phyloP scores from a whole-genome alignment of 2,329 filamentous ascomycete genomes.

The Beauveria brongniartii region DNA sequence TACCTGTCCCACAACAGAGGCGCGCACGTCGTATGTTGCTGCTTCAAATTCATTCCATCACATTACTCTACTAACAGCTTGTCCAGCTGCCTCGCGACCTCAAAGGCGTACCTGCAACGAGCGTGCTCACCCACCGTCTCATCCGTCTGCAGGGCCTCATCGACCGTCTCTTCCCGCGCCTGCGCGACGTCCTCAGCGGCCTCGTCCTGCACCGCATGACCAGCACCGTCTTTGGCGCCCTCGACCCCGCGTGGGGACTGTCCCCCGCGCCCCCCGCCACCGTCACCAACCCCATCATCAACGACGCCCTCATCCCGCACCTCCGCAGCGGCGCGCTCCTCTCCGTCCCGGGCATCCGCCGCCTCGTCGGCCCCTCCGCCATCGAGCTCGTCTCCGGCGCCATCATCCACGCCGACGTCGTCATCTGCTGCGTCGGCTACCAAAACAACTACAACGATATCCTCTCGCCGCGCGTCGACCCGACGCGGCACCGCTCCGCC shows the following conservation, averaged over 20 bases:
- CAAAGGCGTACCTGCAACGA: slow-evolving; percentile 7
- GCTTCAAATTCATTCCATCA: neutral
- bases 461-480: slow-evolving; percentile 20
- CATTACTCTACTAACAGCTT: neutral
- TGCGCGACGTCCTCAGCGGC: slow-evolving; percentile 6
- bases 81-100: slow-evolving; percentile 1
- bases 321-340: slow-evolving; percentile 29
- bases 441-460: slow-evolving; percentile 21
- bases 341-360: slow-evolving; percentile 22
- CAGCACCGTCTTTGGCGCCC: neutral
- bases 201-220: neutral
- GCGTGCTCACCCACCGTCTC: slow-evolving; percentile 4
- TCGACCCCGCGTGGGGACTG: slow-evolving; percentile 19
- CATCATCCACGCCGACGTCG: slow-evolving; percentile 20
- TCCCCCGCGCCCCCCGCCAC: slow-evolving; percentile 18
- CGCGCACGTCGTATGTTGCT: slow-evolving; percentile 24
- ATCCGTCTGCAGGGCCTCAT: neutral
- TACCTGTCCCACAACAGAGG: slow-evolving; percentile 35
- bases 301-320: slow-evolving; percentile 22
- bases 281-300: slow-evolving; percentile 19
- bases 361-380: slow-evolving; percentile 17
- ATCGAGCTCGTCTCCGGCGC: slow-evolving; percentile 22
- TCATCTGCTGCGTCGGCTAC: slow-evolving; percentile 30
- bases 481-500: slow-evolving; percentile 18
- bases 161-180: neutral